Conservation (phyloP, 2,329 filamentous ascomycete genomes). For the Penicillium italicum region DNA sequence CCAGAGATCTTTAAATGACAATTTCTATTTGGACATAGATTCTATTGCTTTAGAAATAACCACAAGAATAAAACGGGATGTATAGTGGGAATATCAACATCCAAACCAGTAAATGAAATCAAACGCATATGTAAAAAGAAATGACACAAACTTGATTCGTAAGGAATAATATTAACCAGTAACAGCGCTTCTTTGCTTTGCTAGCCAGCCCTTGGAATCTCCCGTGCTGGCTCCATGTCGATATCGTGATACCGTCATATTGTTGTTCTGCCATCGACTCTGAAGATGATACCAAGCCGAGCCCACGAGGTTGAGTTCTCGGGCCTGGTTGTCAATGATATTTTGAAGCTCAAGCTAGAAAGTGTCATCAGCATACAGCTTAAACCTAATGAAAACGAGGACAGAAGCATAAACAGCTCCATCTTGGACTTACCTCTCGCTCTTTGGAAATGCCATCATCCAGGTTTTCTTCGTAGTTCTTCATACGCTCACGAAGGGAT, state of each 20-base stretch:
- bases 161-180: slow-evolving; percentile 30
- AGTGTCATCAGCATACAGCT: slow-evolving; percentile 14
- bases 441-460: slow-evolving; percentile 39
- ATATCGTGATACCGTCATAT: slow-evolving; percentile 41
- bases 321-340: slow-evolving; percentile 40
- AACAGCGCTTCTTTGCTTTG: slow-evolving; percentile 43
- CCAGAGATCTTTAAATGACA: neutral
- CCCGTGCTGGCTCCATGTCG: slow-evolving; percentile 36
- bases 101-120: slow-evolving; percentile 1
- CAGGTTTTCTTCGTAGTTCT: slow-evolving; percentile 38
- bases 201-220: slow-evolving; percentile 45
- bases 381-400: neutral
- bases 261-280: slow-evolving; percentile 44
- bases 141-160: neutral
- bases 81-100: slow-evolving; percentile 10
- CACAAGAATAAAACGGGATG: slow-evolving; percentile 7
- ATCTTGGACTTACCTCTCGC: slow-evolving; percentile 35
- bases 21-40: neutral
- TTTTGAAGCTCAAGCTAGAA: slow-evolving; percentile 41
- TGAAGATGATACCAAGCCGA: slow-evolving; percentile 49
- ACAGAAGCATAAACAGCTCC: neutral
- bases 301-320: slow-evolving; percentile 45
- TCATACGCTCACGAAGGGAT: slow-evolving; percentile 41
- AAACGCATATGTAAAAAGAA: neutral
- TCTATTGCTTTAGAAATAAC: slow-evolving; percentile 6